Base-by-base conservation (phyloP, 257 asterid species). In the Eucommia ulmoides region DNA sequence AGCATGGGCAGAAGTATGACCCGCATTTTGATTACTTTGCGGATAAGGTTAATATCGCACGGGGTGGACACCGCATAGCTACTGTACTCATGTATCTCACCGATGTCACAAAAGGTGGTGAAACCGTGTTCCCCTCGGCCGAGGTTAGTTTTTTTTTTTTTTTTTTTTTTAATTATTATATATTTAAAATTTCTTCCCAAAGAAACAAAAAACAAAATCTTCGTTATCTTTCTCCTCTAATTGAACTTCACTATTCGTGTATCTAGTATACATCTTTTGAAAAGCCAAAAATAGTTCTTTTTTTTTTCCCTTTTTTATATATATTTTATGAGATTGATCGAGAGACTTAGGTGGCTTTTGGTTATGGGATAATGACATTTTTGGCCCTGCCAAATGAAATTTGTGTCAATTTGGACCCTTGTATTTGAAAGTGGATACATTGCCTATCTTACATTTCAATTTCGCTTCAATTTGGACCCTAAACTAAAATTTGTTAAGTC, bases 81-180 rank as follows among this genome's bases (percentile, higher is more conserved):
- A 91, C 98, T 7, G 89, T 91, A 50, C 82, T 91, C 56, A 74
- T 91, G 96, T 91, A 91, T 73, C 96, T 91, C 17, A 61, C 75
- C 22, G 93, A 91, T 67, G 96, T 91, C 15, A 82, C 59, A 58
- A 86, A 83, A 69, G 98, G 98, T 45, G 98, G 96, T 44, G 98
- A 91, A 80, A 86, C 98, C 45, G 93, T 79, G 49, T 91, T 91
- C 66, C 98, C 96, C 15, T 58, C 78, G 2, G 96, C 98, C 5
- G 93, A 86, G 98, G 98, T 91, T 71, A 61, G 92, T 69, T 56
- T 51, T 47, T 18, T 12, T 23, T 19, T 59, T 65, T n/a, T 24
- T 12, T 45, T 19, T 2, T 49, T 50, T 33, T n/a, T n/a, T n/a
- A n/a, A n/a, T n/a, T n/a, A n/a, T n/a, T n/a, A n/a, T n/a, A n/a